A percentile compares a stretch with the other conserved stretches of the same genome.
phyloP scores from a whole-genome alignment of 2,329 filamentous ascomycete species.

The Fusarium sp. region DNA sequence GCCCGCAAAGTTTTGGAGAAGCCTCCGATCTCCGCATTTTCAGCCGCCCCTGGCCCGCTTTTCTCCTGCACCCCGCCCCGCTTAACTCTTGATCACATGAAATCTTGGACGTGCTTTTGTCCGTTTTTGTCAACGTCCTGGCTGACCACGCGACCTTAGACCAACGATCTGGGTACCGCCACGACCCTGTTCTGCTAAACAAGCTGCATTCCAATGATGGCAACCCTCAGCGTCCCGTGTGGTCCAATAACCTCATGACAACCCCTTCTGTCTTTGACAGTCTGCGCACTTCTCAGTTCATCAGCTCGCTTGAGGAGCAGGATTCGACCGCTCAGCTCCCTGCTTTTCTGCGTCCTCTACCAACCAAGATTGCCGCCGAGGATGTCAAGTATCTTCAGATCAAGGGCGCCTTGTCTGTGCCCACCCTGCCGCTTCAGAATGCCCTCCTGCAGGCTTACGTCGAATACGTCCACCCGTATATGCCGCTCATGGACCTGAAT shows the following conservation, averaged over 20 bases:
- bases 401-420: conserved; percentile 87
- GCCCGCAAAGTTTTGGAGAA: conserved; percentile 35
- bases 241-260: conserved; percentile 51
- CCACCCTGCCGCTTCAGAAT: conserved; percentile 76
- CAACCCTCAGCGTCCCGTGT: conserved; percentile 40
- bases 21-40: conserved; percentile 46
- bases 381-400: conserved; percentile 85
- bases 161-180: conserved; percentile 53
- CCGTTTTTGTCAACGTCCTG: conserved; percentile 17
- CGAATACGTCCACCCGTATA: conserved; percentile 93
- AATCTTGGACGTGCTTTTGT: conserved; percentile 18
- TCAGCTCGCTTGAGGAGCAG: conserved; percentile 61
- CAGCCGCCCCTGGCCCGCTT: conserved; percentile 37
- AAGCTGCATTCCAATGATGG: conserved; percentile 45
- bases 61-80: conserved; percentile 41
- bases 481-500: conserved; percentile 84
- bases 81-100: conserved; percentile 42
- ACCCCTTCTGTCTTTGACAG: conserved; percentile 51
- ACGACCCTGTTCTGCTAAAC: conserved; percentile 48
- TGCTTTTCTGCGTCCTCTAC: conserved; percentile 82
- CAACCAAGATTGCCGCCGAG: conserved; percentile 79
- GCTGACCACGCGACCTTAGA: conserved; percentile 54
- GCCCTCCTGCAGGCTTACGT: conserved; percentile 85
- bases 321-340: conserved; percentile 64
- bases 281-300: conserved; percentile 57